Base-by-base conservation (phyloP, 352 stramenopile species). In the Thalassiosira livingstoniorum region DNA sequence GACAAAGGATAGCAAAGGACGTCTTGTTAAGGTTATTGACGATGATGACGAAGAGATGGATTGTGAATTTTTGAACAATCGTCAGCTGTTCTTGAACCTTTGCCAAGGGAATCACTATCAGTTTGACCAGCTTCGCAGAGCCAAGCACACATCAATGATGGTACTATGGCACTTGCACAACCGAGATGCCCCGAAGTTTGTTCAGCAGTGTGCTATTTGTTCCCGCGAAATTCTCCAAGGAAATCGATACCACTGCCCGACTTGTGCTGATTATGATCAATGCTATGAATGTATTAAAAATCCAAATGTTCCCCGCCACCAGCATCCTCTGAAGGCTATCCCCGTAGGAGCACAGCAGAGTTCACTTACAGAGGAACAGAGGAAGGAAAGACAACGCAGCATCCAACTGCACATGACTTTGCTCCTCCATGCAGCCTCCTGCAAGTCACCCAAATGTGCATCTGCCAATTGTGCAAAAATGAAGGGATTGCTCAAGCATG, bases 101-200 rank as follows among this genome's bases (percentile, higher is more conserved):
- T 99, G 97, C 79, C 94, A 97, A 90, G 93, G 89, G 27, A 99
- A 99, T 83, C 97, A 99, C 83, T 99, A 99, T 90, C 97, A 99
- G 88, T 99, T 99, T 78, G 97, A 99, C 86, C 94, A 98, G 84
- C 91, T 99, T 37, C 95, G 98, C 27, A 93, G 98, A 57, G 98
- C 97, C 0, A 99, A 99, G 87, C 98, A 99, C 89, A 99, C 97
- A 75, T 99, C 96, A 0, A 99, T 99, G 97, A 99, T 99, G 97
- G 97, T 98, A 31, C 80, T 99, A 51, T 99, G 98, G 88, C 97
- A 99, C 85, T 87, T 99, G 27, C 97, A 98, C 82, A 99, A 99
- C 70, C 96, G 97, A 61, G 97, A 98, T 82, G 98, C 96, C 39
- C 98, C 97, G 11, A 98, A 98, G 45, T 99, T 99, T 91, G 97